Conservation (phyloP, 73 alveolate genomes). For the Effrenium voratum region DNA sequence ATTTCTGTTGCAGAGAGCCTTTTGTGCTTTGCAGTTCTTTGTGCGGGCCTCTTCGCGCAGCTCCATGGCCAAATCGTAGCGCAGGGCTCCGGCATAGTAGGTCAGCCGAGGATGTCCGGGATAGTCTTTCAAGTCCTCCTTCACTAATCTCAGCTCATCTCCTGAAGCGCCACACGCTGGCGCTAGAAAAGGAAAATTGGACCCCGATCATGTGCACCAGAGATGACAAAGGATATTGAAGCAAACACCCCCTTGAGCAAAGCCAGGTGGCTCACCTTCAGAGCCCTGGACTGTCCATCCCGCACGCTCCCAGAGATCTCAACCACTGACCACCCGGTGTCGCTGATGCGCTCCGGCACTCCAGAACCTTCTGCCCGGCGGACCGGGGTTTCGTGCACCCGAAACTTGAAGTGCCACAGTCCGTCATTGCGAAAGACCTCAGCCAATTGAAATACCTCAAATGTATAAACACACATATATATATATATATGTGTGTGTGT, state of each 20-base stretch:
- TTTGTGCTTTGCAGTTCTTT: too few relatives aligned
- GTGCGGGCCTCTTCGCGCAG: not conserved
- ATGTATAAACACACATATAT: not conserved
- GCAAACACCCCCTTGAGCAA: not conserved
- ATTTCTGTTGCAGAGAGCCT: too few relatives aligned
- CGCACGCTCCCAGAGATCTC: conserved; percentile 60
- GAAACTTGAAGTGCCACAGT: conserved; percentile 69
- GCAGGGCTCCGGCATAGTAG: conserved; percentile 77
- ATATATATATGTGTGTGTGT: not conserved
- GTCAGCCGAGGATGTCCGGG: conserved; percentile 81
- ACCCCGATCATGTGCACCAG: not conserved
- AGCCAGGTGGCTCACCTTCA: not conserved
- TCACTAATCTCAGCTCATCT: conserved; percentile 69
- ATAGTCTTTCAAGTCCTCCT: conserved; percentile 36
- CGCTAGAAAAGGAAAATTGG: not conserved
- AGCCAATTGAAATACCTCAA: not conserved
- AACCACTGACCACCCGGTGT: conserved; percentile 71
- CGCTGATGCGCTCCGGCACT: conserved; percentile 29
- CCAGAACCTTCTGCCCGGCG: conserved; percentile 38
- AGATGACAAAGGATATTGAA: not conserved
- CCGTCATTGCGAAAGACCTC: conserved; percentile 91
- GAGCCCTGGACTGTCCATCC: conserved; percentile 16
- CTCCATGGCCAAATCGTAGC: conserved; percentile 42
- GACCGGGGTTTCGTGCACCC: conserved; percentile 81
- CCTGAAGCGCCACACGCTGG: not conserved